Evolutionary conservation across 2,329 filamentous ascomycete genomes (phyloP).

Genomic region (Stromatinia cepivora): DNA sequence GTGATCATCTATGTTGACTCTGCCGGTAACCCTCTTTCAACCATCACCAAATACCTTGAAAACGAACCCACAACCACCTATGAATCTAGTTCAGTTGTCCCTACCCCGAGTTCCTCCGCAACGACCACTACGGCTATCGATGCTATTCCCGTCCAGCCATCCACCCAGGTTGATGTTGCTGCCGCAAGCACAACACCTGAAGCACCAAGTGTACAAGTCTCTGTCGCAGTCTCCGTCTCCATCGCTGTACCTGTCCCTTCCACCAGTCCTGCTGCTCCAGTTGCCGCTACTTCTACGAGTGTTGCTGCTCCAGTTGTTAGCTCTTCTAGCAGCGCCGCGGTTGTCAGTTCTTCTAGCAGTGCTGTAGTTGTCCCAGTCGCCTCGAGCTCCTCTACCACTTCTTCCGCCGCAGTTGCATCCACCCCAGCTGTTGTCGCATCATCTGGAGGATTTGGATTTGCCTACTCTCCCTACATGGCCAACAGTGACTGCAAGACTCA

Average conservation of each 20-base stretch:
- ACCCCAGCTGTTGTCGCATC: constrained; percentile 18
- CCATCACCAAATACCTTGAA: constrained; percentile 37
- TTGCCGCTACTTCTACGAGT: not conserved
- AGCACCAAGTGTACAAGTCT: not conserved
- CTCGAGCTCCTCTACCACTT: constrained; percentile 27
- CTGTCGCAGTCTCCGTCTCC: not conserved
- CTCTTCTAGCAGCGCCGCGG: not conserved
- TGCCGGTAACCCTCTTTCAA: constrained; percentile 53
- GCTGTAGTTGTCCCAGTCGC: constrained; percentile 18
- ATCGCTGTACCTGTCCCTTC: not conserved
- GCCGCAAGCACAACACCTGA: not conserved
- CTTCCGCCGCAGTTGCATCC: constrained; percentile 24
- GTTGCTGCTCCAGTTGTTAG: not conserved
- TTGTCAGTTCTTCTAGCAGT: not conserved
- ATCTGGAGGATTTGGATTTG: constrained; percentile 48
- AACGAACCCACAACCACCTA: constrained; percentile 14
- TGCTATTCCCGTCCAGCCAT: not conserved
- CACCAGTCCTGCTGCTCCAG: not conserved
- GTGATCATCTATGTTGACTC: constrained; percentile 63
- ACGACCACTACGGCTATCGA: not conserved
- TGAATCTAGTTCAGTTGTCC: constrained; percentile 4
- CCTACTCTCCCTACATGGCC: constrained; percentile 58
- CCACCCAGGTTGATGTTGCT: not conserved
- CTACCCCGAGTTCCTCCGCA: constrained; percentile 9
- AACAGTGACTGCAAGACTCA: constrained; percentile 66